Evolutionary conservation across 352 stramenopile species (phyloP).

Genomic region (Phytopythium aichiense): DNA sequence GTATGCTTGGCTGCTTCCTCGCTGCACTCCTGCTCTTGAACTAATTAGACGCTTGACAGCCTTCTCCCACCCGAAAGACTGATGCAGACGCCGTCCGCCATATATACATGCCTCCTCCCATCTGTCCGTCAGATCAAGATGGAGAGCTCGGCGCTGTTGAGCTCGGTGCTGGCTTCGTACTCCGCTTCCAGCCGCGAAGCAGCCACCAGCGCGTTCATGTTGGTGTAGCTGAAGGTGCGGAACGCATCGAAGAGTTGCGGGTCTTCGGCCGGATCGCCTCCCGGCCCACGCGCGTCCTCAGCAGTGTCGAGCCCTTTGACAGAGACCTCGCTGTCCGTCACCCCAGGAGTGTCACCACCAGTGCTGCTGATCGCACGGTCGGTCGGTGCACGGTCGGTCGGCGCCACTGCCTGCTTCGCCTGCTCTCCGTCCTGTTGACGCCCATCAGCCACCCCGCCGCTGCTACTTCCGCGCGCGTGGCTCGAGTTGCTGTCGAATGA

Average conservation of each 20-base stretch:
- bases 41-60: not conserved
- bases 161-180: conserved; percentile 38
- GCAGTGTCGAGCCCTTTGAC: not conserved
- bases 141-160: conserved; percentile 47
- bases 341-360: not conserved
- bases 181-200: conserved; percentile 73
- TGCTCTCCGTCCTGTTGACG: conserved; percentile 4
- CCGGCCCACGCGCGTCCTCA: not conserved
- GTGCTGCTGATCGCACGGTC: not conserved
- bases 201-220: conserved; percentile 80
- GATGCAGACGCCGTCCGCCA: not conserved
- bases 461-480: not conserved
- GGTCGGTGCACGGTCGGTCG: not conserved
- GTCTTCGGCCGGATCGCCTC: not conserved
- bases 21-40: not conserved
- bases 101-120: not conserved
- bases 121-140: conserved; percentile 50
- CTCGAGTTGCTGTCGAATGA: conserved; percentile 27
- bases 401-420: not conserved
- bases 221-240: conserved; percentile 81
- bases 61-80: not conserved
- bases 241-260: conserved; percentile 40
- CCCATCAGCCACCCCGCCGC: not conserved
- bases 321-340: not conserved
- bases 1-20: not conserved